Evolutionary conservation across 75 land plant genomes (phyloP).

Genomic region (Selaginella tamariscina): DNA sequence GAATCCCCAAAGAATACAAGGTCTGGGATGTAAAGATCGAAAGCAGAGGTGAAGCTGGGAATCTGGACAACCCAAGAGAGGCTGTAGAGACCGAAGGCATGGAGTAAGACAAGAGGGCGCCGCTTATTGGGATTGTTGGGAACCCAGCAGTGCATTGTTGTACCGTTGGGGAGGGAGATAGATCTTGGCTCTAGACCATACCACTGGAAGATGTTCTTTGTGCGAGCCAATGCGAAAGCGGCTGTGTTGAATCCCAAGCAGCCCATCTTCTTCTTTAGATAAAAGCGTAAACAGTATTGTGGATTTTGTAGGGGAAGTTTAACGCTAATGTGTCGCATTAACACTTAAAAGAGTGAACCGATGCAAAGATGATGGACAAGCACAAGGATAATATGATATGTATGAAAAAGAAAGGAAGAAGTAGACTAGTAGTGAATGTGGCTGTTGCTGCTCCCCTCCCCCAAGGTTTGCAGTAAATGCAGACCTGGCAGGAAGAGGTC

Average conservation of each 20-base stretch:
- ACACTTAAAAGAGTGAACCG: neutral
- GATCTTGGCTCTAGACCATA: conserved; percentile 9
- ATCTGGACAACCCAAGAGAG: conserved; percentile 17
- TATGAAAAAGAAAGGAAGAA: too few relatives aligned
- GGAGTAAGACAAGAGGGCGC: conserved; percentile 16
- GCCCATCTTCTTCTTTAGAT: neutral
- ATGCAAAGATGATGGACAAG: neutral
- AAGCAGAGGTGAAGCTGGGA: neutral
- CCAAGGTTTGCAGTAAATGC: too few relatives aligned
- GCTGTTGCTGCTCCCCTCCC: too few relatives aligned
- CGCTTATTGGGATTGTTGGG: neutral
- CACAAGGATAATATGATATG: conserved; percentile 1
- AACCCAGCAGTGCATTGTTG: conserved; percentile 17
- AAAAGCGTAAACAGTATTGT: neutral
- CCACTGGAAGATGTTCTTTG: neutral
- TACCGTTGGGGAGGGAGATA: neutral
- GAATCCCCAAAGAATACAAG: conserved; percentile 25
- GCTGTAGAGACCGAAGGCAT: conserved; percentile 20
- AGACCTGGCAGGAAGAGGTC: too few relatives aligned
- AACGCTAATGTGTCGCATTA: too few relatives aligned
- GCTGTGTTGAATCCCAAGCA: neutral
- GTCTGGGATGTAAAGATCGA: conserved; percentile 21
- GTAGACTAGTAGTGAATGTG: too few relatives aligned
- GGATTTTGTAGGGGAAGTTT: too few relatives aligned
- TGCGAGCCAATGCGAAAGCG: neutral